Base-by-base conservation (phyloP, 495 filamentous ascomycete genomes). In the Aspergillus sparsus region DNA sequence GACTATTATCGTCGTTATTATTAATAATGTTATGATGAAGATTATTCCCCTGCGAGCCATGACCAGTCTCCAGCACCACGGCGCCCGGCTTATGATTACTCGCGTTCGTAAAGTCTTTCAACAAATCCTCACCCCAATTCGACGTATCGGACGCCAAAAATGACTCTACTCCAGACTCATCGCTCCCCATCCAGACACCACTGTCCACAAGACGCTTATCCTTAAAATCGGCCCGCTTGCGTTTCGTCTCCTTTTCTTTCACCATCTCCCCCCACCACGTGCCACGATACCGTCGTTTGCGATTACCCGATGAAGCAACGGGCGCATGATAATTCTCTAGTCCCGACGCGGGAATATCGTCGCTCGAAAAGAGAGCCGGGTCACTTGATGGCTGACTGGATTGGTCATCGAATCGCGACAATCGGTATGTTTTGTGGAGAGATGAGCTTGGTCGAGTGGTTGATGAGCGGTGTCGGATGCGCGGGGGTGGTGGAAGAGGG, bases 121-220 rank as follows among this genome's bases (percentile, higher is more conserved):
- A 45, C 44, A 78, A 61, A 50, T 78, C 76, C 55, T 77, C 78
- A 7, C 71, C 74, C 74, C 71, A 77, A 12, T 37, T 44, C 27
- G 72, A 60, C 35, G 66, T 67, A 69, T 77, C 76, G 0, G 69
- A 74, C 2, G 72, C 63, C 42, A 77, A 60, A 32, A 72, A 53
- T 37, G 67, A 75, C 27, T 73, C 70, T 1, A 63, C 68, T 5
- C 55, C 62, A 12, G 75, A 75, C 58, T 77, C 75, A 64, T 89
- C 88, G 65, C 87, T 89, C 13, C 83, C 85, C 83, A 93, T 83
- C 81, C 84, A 93, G n/a, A 93, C 85, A 55, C 89, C 90, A 73
- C 88, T 92, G 69, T 95, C 91, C n/a, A 85, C 73, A 63, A 88
- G 79, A 32, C 89, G 76, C 68, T 80, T 80, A 36, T 79, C 77